Conservation (phyloP, 192 early-diverging fungal species). For the Gigaspora rosea region DNA sequence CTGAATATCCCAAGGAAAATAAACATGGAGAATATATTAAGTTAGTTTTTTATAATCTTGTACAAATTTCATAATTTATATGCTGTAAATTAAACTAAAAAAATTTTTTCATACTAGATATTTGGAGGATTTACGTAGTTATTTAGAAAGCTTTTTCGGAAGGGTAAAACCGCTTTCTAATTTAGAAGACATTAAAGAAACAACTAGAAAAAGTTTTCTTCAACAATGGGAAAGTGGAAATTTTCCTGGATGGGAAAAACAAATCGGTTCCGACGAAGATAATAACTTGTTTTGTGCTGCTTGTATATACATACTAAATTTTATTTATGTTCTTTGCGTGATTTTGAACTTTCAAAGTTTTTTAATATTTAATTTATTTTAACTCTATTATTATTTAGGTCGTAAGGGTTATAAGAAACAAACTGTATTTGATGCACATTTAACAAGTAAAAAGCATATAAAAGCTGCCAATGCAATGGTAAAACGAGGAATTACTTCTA, state of each 20-base stretch:
- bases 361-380: background rate
- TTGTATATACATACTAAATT: slow-evolving; percentile 44
- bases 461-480: slow-evolving; percentile 68
- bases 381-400: slow-evolving; percentile 41
- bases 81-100: background rate
- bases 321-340: slow-evolving; percentile 3
- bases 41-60: slow-evolving; percentile 42
- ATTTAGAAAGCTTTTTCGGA: slow-evolving; percentile 74
- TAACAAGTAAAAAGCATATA: slow-evolving; percentile 89
- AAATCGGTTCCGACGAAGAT: slow-evolving; percentile 39
- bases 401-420: slow-evolving; percentile 82
- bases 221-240: slow-evolving; percentile 58
- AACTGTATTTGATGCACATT: slow-evolving; percentile 82
- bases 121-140: slow-evolving; percentile 58
- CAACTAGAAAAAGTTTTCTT: slow-evolving; percentile 60
- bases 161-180: slow-evolving; percentile 80
- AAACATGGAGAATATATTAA: slow-evolving; percentile 62
- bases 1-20: slow-evolving; percentile 55
- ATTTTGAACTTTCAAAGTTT: background rate
- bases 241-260: slow-evolving; percentile 66
- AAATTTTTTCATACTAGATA: slow-evolving; percentile 51
- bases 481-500: slow-evolving; percentile 30
- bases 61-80: background rate
- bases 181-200: slow-evolving; percentile 52
- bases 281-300: slow-evolving; percentile 72